Conservation (phyloP, 2,329 filamentous ascomycete genomes). For the Dactylonectria estremocensis region DNA sequence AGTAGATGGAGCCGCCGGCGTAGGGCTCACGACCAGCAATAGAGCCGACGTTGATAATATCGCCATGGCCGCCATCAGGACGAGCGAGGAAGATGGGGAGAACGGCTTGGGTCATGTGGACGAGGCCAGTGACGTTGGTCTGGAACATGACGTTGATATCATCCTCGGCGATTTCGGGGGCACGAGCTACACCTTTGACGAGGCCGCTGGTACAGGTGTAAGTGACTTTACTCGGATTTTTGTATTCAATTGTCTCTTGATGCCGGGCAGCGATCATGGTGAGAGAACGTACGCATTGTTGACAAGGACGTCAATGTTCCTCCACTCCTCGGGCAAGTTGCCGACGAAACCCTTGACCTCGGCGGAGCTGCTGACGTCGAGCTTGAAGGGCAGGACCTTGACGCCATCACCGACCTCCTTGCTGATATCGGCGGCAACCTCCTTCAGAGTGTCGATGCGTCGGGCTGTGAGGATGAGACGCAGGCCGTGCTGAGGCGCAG, state of each 20-base stretch:
- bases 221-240: neutral
- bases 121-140: conserved; percentile 94
- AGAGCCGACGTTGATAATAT: conserved; percentile 95
- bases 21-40: conserved; percentile 92
- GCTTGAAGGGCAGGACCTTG: conserved; percentile 84
- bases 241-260: neutral
- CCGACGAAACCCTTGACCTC: conserved; percentile 82
- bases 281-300: conserved; percentile 88
- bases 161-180: conserved; percentile 84
- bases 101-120: conserved; percentile 96
- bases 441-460: conserved; percentile 81
- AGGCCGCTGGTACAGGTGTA: conserved; percentile 73
- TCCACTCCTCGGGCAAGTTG: conserved; percentile 84
- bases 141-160: conserved; percentile 91
- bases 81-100: conserved; percentile 85
- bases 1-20: conserved; percentile 90
- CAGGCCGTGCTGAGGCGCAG: conserved; percentile 81
- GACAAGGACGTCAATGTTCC: conserved; percentile 88
- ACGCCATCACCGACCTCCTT: conserved; percentile 85
- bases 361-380: conserved; percentile 87
- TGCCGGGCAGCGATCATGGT: neutral
- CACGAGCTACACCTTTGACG: conserved; percentile 89
- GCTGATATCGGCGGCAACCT: conserved; percentile 83
- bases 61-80: conserved; percentile 83
- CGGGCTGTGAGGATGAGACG: conserved; percentile 93